Evolutionary conservation across 2,329 filamentous ascomycete species (phyloP), one percentile per base, ranked within the genome.

Genomic region (Colletotrichum sp.): DNA sequence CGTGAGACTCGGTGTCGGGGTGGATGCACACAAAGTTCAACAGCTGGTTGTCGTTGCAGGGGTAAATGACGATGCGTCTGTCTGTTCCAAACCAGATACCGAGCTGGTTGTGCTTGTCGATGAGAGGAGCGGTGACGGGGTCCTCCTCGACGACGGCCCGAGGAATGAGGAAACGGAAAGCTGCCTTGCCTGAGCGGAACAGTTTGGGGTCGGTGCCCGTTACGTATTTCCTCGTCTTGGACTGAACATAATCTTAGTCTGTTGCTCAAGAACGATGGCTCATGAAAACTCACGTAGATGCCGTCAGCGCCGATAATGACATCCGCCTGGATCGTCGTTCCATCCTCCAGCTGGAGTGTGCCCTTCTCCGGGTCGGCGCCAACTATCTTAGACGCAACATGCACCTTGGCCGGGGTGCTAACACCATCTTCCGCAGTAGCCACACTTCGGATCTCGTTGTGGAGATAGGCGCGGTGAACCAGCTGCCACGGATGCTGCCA

Each of bases 241-340:
- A 81, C 79, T 79, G 79, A 28, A 52, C 9, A 13, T 12, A 2
- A 8, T 8, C 12, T 66, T n/a, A 76, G 57, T 28, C 34, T 8
- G 5, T 12, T 16, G 16, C n/a, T 21, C 30, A n/a, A 39, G 15
- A 55, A 16, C 6, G 13, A 34, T 16, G 15, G 6, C 32, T 9
- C 4, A 15, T 10, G 3, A 4, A 16, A 13, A 72, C 82, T 82
- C 55, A 86, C 87, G 78, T 87, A 85, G 4, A 91, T 89, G 0
- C 90, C 90, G 76, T 92, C 90, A 1, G 90, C 90, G 4, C 89
- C 90, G 5, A 92, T 77, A 3, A 92, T 78, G 1, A 92, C 74
- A 76, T 92, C 90, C 6, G 87, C 88, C 2, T 84, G 77, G 10
- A 89, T 79, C 3, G 78, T 79, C 0, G 85, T 81, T 0, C 89